phyloP scores from a whole-genome alignment of 2,329 filamentous ascomycete species.

The Colletotrichum liriopes region DNA sequence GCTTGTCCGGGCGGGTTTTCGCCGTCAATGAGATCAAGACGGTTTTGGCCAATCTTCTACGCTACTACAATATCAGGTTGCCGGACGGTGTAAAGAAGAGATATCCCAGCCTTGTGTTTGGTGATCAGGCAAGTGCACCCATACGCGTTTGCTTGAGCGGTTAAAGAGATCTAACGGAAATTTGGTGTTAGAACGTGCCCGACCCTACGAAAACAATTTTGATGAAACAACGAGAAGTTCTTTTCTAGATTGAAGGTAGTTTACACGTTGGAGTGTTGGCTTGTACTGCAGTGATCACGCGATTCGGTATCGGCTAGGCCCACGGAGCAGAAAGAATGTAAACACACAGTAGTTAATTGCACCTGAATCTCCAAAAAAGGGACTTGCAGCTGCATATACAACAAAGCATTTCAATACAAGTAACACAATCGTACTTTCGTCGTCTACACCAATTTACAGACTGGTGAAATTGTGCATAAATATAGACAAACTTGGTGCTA shows the following conservation, averaged over 20 bases:
- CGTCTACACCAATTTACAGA: too few relatives aligned
- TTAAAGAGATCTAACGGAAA: neutral
- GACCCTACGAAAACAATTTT: neutral
- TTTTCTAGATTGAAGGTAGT: neutral
- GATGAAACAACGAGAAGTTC: neutral
- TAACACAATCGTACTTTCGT: too few relatives aligned
- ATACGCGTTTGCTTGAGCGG: neutral
- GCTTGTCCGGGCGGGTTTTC: slow-evolving; percentile 33
- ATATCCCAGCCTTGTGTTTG: neutral
- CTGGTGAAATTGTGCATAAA: too few relatives aligned
- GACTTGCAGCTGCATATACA: too few relatives aligned
- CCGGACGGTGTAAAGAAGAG: slow-evolving; percentile 5
- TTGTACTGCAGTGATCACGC: neutral
- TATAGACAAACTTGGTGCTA: too few relatives aligned
- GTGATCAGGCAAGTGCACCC: slow-evolving; percentile 24
- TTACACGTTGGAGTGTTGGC: neutral
- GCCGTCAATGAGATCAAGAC: slow-evolving; percentile 41
- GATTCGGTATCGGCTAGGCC: too few relatives aligned
- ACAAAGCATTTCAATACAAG: too few relatives aligned
- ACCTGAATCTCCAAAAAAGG: too few relatives aligned
- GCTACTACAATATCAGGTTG: slow-evolving; percentile 33
- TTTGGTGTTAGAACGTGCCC: neutral
- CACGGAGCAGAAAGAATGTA: too few relatives aligned
- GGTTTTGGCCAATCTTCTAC: slow-evolving; percentile 17
- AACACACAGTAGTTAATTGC: too few relatives aligned